Percentiles rank a stretch among this genome's conserved stretches.
Conservation (phyloP, 257 asterid genomes). For the Catharanthus roseus region DNA sequence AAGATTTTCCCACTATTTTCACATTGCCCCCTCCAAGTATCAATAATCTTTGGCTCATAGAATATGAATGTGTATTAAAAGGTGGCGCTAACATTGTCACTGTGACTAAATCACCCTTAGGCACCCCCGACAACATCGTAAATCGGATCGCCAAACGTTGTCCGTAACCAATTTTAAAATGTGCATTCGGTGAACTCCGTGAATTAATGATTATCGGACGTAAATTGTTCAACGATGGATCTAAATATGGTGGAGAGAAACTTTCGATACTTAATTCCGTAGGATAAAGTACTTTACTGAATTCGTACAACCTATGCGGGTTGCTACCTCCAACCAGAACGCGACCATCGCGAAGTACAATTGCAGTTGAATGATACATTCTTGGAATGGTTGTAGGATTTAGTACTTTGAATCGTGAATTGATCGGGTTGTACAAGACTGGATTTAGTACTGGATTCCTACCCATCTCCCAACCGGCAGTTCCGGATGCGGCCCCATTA, state of each 20-base stretch:
- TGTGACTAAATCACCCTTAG: constrained; percentile 11
- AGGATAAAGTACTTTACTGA: constrained; percentile 12
- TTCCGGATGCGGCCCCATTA: constrained; percentile 35
- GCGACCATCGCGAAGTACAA: constrained; percentile 37
- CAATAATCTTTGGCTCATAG: constrained; percentile 44
- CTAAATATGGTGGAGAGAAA: constrained; percentile 31
- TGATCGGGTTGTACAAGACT: constrained; percentile 16
- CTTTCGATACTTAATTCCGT: constrained; percentile 31
- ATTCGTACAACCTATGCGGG: constrained; percentile 24
- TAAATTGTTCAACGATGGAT: background rate
- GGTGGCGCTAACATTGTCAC: constrained; percentile 39
- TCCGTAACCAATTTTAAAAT: constrained; percentile 12
- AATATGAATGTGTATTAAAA: constrained; percentile 35
- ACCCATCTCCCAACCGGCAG: constrained; percentile 35
- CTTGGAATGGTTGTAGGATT: constrained; percentile 21
- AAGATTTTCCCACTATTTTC: constrained; percentile 12
- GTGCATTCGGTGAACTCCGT: constrained; percentile 21
- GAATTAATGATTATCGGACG: constrained; percentile 24
- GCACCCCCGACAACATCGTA: background rate
- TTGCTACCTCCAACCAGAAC: constrained; percentile 39
- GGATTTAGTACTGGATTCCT: constrained; percentile 34
- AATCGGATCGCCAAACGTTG: constrained; percentile 11
- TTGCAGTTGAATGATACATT: constrained; percentile 40
- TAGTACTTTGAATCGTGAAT: constrained; percentile 24
- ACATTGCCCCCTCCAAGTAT: constrained; percentile 11